phyloP scores from a whole-genome alignment of 2,329 filamentous ascomycete genomes.

The Drechslerella coelobrocha region DNA sequence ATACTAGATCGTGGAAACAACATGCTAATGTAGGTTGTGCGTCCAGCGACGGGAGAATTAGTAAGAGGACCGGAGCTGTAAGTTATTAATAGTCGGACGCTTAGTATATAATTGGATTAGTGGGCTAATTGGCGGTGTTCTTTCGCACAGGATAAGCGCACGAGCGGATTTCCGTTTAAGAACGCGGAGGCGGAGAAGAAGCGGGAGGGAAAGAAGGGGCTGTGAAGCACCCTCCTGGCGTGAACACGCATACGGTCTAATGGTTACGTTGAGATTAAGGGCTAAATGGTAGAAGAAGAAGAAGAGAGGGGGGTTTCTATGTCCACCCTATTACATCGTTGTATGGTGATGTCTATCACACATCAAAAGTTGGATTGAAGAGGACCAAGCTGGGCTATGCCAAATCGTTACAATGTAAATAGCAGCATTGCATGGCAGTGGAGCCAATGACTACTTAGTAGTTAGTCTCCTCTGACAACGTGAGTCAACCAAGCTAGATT shows the following conservation, averaged over 20 bases:
- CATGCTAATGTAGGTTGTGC: conserved; percentile 50
- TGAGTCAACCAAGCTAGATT: too few species aligned
- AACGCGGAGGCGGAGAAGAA: conserved; percentile 67
- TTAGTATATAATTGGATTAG: not conserved
- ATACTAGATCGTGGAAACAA: too few species aligned
- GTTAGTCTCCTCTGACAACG: too few species aligned
- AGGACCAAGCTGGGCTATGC: too few species aligned
- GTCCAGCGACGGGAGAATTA: conserved; percentile 65
- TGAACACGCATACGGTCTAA: not conserved
- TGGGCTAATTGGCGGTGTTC: not conserved
- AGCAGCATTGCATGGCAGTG: too few species aligned
- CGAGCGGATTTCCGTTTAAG: conserved; percentile 70
- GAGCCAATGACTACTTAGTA: too few species aligned
- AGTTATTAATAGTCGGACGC: conserved; percentile 8
- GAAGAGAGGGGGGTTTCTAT: too few species aligned
- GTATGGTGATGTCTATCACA: too few species aligned
- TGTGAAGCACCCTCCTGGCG: conserved; percentile 17
- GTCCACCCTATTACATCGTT: too few species aligned
- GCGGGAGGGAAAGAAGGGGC: conserved; percentile 57
- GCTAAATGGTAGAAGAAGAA: not conserved
- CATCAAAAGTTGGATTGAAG: too few species aligned
- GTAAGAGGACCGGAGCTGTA: conserved; percentile 59
- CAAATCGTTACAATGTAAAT: too few species aligned
- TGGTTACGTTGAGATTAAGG: not conserved
- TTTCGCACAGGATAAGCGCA: conserved; percentile 70